Base-by-base conservation (phyloP, 352 stramenopile genomes). In the Phytopythium boreale region DNA sequence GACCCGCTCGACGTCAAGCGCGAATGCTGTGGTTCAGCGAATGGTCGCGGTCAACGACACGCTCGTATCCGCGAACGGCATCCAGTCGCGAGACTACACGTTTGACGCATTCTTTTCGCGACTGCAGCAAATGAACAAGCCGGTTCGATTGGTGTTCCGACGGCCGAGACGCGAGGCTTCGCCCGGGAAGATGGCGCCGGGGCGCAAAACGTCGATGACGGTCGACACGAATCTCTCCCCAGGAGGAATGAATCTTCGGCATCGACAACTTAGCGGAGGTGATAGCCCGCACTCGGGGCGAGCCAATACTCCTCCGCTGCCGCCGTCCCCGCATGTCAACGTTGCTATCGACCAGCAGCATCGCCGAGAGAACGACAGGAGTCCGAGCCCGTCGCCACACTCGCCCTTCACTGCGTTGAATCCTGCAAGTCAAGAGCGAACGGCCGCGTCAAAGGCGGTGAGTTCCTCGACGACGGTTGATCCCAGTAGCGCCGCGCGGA, bases 111-210 rank as follows among this genome's bases (percentile, higher is more conserved):
- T 96, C 59, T 96, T 96, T 61, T 77, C 77, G 26, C 69, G 82
- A 4, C 67, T 96, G 6, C 85, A 94, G 56, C 81, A 96, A 29
- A 92, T 93, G 85, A 88, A 84, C 58, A 96, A 96, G 58, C 87
- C 87, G 4, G 87, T 96, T 9, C 76, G 76, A 22, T 68, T 96
- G 6, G 77, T 90, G 26, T 94, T 96, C 37, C 77, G 83, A 14
- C 71, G 70, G 7, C 51, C 51, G 51, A 36, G 27, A 69, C 75
- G 61, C 8, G 69, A 75, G 49, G 14, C 20, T 24, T 59, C 49
- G 15, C 44, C 37, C 24, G 49, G 37, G 31, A 55, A 37, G 19
- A 29, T 41, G 26, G 14, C 52, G 15, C 56, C 66, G 52, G 71
- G 70, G 20, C 57, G 69, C 22, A 80, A 74, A 8, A 62, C 75